phyloP scores from a whole-genome alignment of 345 rosid species.

The Jatropha curcas region DNA sequence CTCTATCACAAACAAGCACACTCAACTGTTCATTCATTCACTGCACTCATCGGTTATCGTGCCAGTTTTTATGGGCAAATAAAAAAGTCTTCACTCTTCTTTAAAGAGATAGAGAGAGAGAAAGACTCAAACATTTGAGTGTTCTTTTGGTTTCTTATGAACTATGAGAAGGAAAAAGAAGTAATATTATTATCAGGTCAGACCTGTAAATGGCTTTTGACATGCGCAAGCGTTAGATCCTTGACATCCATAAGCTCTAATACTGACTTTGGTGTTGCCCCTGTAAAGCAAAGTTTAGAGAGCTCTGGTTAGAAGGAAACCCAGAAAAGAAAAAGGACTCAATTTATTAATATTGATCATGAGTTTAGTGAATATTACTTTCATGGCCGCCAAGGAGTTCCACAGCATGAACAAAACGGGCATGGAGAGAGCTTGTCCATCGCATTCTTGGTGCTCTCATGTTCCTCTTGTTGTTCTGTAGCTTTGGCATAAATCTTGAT shows the following conservation, averaged over 20 bases:
- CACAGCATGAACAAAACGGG: conserved; percentile 49
- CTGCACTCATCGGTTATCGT: conserved; percentile 43
- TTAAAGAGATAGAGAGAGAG: conserved; percentile 5
- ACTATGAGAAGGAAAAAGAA: not conserved
- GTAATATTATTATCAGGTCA: not conserved
- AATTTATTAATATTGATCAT: too few relatives aligned
- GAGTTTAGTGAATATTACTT: too few relatives aligned
- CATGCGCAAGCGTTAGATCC: conserved; percentile 79
- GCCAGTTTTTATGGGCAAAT: conserved; percentile 21
- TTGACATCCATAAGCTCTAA: conserved; percentile 77
- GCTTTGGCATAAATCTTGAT: conserved; percentile 52
- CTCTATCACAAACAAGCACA: conserved; percentile 22
- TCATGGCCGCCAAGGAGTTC: conserved; percentile 59
- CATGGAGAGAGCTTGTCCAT: conserved; percentile 53
- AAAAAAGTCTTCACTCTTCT: conserved; percentile 11
- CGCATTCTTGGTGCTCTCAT: conserved; percentile 82
- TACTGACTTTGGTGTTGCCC: conserved; percentile 86
- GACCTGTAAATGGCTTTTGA: conserved; percentile 88
- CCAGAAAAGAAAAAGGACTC: too few relatives aligned
- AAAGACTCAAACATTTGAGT: not conserved
- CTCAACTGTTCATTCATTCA: conserved; percentile 37
- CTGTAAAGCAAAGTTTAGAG: conserved; percentile 23
- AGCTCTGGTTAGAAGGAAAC: not conserved
- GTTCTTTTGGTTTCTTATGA: not conserved
- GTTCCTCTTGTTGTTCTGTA: conserved; percentile 51